These are phyloP conservation scores for Centrapalus pauciflorus DNA, from an alignment of 129 eudicot species.

Conservation along the genomic window DNA sequence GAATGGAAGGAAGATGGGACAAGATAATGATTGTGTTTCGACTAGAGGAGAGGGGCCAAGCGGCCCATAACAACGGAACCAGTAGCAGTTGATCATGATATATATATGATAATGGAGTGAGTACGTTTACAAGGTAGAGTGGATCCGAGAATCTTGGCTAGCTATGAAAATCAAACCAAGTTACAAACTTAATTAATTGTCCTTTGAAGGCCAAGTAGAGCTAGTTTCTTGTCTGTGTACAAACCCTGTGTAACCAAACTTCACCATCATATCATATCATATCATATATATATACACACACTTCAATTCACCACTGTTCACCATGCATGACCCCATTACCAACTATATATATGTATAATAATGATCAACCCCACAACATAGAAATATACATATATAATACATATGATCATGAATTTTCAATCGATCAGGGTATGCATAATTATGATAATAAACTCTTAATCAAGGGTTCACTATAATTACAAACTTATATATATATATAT, in stretches of 20 bases:
- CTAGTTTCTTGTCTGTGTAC: slow-evolving; percentile 17
- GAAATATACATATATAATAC: no score
- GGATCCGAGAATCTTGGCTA: slow-evolving; percentile 42
- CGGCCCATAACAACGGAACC: slow-evolving; percentile 27
- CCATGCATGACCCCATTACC: slow-evolving; percentile 30
- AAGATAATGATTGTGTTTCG: slow-evolving; percentile 26
- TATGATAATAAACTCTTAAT: no score
- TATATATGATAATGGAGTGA: slow-evolving; percentile 23
- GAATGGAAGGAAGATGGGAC: slow-evolving; percentile 6
- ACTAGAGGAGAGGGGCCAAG: slow-evolving; percentile 17
- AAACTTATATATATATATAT: no score
- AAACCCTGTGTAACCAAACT: slow-evolving; percentile 30
- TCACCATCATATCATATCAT: slow-evolving; percentile 8
- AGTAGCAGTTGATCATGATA: slow-evolving; percentile 14
- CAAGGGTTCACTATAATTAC: no score
- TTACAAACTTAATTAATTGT: slow-evolving; percentile 22
- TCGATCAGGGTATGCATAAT: no score
- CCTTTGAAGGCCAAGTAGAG: slow-evolving; percentile 26
- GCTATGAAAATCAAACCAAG: slow-evolving; percentile 11
- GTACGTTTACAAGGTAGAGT: no score
- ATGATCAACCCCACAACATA: background rate
- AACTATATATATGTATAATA: background rate
- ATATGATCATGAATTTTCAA: background rate
- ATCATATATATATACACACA: no score
- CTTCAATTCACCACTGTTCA: slow-evolving; percentile 23